phyloP scores from a whole-genome alignment of 1,284 basidiomycete genomes.

The Cryptococcus deneoformans region DNA sequence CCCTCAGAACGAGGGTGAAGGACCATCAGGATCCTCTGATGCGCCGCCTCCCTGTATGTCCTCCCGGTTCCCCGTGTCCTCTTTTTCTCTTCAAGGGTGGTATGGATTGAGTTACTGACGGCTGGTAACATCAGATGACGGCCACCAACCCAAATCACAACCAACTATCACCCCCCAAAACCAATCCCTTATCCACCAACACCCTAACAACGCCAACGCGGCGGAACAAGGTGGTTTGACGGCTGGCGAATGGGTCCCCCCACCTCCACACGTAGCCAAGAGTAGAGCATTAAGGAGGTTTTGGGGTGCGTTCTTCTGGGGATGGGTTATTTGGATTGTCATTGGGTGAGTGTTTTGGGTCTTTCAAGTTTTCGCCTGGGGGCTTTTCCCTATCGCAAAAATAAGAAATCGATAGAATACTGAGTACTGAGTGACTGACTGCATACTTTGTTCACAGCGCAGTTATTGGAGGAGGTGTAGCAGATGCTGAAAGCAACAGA shows the following conservation, averaged over 20 bases:
- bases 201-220: neutral
- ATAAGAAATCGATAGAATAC: neutral
- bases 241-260: constrained; percentile 23
- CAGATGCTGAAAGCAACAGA: constrained; percentile 23
- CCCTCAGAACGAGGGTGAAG: neutral
- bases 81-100: neutral
- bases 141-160: neutral
- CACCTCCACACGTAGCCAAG: constrained; percentile 26
- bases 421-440: neutral
- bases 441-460: constrained; percentile 13
- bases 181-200: neutral
- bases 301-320: constrained; percentile 44
- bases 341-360: constrained; percentile 33
- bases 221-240: neutral
- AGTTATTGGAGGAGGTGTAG: constrained; percentile 33
- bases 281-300: constrained; percentile 40
- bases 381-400: neutral
- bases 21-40: constrained; percentile 9
- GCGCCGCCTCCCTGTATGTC: constrained; percentile 22
- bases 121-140: neutral
- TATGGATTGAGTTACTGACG: neutral
- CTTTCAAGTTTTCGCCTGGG: neutral
- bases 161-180: neutral
- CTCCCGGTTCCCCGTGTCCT: neutral
- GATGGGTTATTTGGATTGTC: constrained; percentile 41